These are phyloP conservation scores for Geotrichum aggregatum DNA, from an alignment of 1,139 yeast species.

Conservation along the genomic window DNA sequence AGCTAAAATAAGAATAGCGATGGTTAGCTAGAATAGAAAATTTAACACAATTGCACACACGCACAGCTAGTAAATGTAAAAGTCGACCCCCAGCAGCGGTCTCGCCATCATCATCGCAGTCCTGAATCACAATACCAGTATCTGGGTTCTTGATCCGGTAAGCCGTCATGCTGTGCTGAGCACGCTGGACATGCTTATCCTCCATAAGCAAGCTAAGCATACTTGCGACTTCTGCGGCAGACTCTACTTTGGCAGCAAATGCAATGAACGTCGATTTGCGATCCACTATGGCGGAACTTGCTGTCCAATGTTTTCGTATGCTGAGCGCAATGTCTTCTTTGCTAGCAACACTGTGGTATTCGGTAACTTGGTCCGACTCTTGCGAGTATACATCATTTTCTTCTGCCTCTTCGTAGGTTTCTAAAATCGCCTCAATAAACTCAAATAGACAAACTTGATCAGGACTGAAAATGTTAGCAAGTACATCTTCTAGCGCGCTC, in stretches of 20 bases:
- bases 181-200: constrained; percentile 63
- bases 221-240: constrained; percentile 61
- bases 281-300: constrained; percentile 73
- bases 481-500: constrained; percentile 45
- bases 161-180: constrained; percentile 80
- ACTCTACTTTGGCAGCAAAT: constrained; percentile 52
- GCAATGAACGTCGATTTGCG: constrained; percentile 85
- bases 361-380: constrained; percentile 20
- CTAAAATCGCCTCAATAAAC: constrained; percentile 61
- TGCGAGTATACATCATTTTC: constrained; percentile 31
- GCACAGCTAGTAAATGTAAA: constrained; percentile 67
- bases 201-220: constrained; percentile 51
- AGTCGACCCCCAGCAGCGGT: constrained; percentile 92
- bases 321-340: constrained; percentile 37
- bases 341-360: too few relatives aligned
- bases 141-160: constrained; percentile 61
- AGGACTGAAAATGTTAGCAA: constrained; percentile 47
- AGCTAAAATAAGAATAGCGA: constrained; percentile 16
- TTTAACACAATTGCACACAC: too few relatives aligned
- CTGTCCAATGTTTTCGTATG: constrained; percentile 64
- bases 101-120: constrained; percentile 96
- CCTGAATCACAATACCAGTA: constrained; percentile 58
- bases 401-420: constrained; percentile 23
- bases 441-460: constrained; percentile 82
- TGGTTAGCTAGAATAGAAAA: too few relatives aligned